Conservation (phyloP, 768 basidiomycete genomes). For the Podaxis rugospora region DNA sequence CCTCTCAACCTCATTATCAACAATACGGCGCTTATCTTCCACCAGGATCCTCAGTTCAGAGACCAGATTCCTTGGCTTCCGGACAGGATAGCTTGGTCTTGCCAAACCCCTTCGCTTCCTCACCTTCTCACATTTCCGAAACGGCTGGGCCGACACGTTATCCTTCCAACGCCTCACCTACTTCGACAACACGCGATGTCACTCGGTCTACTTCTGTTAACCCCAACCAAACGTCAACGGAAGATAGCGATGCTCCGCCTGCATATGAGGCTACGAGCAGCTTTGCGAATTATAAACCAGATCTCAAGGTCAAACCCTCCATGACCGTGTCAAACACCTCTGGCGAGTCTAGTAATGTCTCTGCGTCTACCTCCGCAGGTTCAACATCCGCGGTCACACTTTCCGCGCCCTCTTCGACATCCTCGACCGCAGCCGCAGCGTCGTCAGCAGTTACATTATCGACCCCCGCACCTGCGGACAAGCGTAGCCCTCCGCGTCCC, state of each 20-base stretch:
- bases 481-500: neutral
- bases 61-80: neutral
- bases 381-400: neutral
- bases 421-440: neutral
- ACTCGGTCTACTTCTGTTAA: neutral
- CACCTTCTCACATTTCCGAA: neutral
- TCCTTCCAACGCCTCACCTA: neutral
- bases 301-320: neutral
- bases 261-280: neutral
- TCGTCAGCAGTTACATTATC: neutral
- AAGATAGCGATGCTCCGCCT: conserved; percentile 1
- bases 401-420: neutral
- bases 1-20: conserved; percentile 2
- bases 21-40: neutral
- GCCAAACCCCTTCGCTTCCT: conserved; percentile 2
- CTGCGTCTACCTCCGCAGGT: neutral
- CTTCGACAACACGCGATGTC: neutral
- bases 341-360: neutral
- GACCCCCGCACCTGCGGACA: neutral
- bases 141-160: neutral
- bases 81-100: neutral
- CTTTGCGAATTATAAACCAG: neutral
- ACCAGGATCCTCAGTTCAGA: neutral
- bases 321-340: neutral
- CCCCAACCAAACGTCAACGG: neutral